Evolutionary conservation across 352 stramenopile genomes (phyloP).

Genomic region (Albugo candida): DNA sequence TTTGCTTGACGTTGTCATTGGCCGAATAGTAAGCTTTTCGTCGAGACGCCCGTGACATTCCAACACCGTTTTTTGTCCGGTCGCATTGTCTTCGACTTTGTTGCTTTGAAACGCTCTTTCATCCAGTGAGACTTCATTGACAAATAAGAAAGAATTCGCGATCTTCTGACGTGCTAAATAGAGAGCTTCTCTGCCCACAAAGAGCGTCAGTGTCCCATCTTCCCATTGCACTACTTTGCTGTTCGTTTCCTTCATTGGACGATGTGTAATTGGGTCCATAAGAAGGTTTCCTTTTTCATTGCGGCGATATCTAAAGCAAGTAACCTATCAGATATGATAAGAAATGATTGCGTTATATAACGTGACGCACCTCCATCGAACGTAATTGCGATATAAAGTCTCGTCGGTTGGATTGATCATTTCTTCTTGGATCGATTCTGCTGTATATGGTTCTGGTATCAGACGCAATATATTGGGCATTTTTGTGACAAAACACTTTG

Average conservation of each 20-base stretch:
- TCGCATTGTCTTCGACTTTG: slow-evolving; percentile 34
- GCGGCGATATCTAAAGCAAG: slow-evolving; percentile 21
- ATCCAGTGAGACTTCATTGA: slow-evolving; percentile 24
- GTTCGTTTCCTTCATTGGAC: slow-evolving; percentile 51
- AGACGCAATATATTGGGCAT: slow-evolving; percentile 76
- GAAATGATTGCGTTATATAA: not conserved
- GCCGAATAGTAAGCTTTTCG: slow-evolving; percentile 75
- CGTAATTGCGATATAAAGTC: slow-evolving; percentile 73
- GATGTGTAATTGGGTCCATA: slow-evolving; percentile 35
- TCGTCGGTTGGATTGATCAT: slow-evolving; percentile 73
- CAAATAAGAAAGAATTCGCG: slow-evolving; percentile 74
- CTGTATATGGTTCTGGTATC: slow-evolving; percentile 56
- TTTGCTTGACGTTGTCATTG: slow-evolving; percentile 63
- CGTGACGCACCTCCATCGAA: slow-evolving; percentile 39
- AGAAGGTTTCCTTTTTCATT: slow-evolving; percentile 35
- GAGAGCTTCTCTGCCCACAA: slow-evolving; percentile 65
- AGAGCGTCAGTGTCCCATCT: slow-evolving; percentile 70
- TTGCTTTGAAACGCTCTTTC: slow-evolving; percentile 7
- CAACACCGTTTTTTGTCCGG: slow-evolving; percentile 55
- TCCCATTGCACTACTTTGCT: slow-evolving; percentile 74
- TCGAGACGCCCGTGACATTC: slow-evolving; percentile 64
- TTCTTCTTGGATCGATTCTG: slow-evolving; percentile 48
- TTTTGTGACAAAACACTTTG: slow-evolving; percentile 52
- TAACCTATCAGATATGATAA: not conserved
- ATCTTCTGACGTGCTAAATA: slow-evolving; percentile 70